Conservation (phyloP, 495 filamentous ascomycete species). For the Podospora didyma region DNA sequence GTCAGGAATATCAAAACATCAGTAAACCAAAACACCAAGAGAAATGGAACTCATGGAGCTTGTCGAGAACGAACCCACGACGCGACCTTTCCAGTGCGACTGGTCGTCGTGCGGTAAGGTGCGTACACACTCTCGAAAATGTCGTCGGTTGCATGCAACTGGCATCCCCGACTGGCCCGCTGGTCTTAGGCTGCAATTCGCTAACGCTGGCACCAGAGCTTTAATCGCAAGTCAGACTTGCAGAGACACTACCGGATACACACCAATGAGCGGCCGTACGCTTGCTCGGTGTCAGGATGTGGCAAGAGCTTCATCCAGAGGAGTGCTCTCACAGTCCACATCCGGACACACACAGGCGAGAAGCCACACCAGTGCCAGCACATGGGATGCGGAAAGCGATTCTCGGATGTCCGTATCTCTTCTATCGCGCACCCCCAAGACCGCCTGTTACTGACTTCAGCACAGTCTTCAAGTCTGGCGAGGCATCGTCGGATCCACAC, state of each 20-base stretch:
- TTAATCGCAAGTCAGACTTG: constrained; percentile 91
- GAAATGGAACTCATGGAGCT: constrained; percentile 53
- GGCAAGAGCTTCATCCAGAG: constrained; percentile 89
- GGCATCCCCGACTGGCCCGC: not conserved
- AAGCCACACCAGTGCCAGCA: constrained; percentile 84
- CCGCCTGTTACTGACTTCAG: constrained; percentile 34
- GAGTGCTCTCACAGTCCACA: constrained; percentile 83
- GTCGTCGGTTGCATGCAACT: not conserved
- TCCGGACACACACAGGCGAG: constrained; percentile 82
- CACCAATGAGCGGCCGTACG: constrained; percentile 82
- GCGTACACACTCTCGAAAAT: constrained; percentile 12
- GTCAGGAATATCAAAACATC: constrained; percentile 13
- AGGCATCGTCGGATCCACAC: constrained; percentile 85
- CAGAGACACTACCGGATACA: constrained; percentile 87
- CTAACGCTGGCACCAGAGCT: constrained; percentile 59
- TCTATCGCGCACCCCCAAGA: not conserved
- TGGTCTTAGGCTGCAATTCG: constrained; percentile 1
- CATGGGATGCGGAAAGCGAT: constrained; percentile 75
- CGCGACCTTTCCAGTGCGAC: constrained; percentile 51
- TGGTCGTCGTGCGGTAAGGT: constrained; percentile 52
- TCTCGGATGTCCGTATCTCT: constrained; percentile 68
- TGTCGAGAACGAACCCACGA: constrained; percentile 48
- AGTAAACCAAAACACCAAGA: constrained; percentile 15
- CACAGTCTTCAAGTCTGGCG: constrained; percentile 80
- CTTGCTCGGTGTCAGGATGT: constrained; percentile 65